phyloP scores from a whole-genome alignment of 768 basidiomycete genomes.

The Kockovaella imperatae region DNA sequence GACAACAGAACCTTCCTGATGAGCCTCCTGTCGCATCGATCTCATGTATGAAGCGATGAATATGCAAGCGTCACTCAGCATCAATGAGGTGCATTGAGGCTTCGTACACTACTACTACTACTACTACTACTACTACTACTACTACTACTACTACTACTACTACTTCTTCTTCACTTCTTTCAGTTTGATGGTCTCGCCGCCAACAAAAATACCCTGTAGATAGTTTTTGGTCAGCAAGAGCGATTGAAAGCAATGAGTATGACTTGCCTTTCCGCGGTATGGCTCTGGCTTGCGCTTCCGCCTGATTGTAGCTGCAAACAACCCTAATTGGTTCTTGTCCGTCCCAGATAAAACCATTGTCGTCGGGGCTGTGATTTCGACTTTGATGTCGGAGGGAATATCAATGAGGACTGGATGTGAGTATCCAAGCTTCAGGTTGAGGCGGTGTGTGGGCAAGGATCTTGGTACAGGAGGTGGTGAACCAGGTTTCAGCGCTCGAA shows the following conservation, averaged over 20 bases:
- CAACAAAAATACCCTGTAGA: conserved; percentile 79
- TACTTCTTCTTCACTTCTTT: conserved; percentile 96
- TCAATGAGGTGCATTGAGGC: background rate
- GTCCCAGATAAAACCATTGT: conserved; percentile 74
- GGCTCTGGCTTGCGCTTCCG: conserved; percentile 84
- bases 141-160: conserved; percentile 13
- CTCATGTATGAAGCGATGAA: background rate
- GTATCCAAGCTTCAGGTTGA: conserved; percentile 88
- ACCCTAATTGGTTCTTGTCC: conserved; percentile 78
- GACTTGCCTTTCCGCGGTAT: conserved; percentile 89
- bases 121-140: no score
- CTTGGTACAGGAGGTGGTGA: conserved; percentile 46
- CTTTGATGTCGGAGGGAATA: conserved; percentile 72
- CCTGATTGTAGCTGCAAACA: conserved; percentile 80
- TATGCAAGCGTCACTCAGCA: background rate
- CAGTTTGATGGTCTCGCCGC: conserved; percentile 82
- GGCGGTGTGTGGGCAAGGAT: conserved; percentile 27
- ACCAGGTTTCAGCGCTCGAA: conserved; percentile 52
- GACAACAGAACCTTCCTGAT: no score
- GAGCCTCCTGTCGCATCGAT: no score
- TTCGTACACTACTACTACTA: no score
- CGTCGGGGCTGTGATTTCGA: conserved; percentile 70
- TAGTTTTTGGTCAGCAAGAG: conserved; percentile 4
- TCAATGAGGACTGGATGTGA: conserved; percentile 78
- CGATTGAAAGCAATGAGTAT: background rate